These are phyloP conservation scores for Flueggea neowawraea DNA, from an alignment of 441 rosid species.

Conservation along the genomic window DNA sequence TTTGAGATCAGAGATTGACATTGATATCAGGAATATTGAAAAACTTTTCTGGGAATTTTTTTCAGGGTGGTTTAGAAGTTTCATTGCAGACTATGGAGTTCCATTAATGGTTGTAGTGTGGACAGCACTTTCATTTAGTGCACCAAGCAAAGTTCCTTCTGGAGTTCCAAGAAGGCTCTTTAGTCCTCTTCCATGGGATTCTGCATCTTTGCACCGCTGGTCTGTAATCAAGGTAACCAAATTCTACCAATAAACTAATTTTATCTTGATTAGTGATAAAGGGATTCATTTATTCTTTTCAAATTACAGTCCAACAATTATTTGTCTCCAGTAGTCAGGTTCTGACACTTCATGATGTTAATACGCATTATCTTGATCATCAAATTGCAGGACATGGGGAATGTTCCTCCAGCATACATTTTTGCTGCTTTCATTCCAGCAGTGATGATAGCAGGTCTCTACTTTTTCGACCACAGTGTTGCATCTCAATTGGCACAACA, in stretches of 20 bases:
- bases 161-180: slow-evolving; percentile 57
- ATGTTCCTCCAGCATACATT: slow-evolving; percentile 36
- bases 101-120: slow-evolving; percentile 48
- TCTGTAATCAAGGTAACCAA: slow-evolving; percentile 39
- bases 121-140: slow-evolving; percentile 42
- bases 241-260: not conserved
- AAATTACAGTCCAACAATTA: no score
- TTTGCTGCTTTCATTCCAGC: slow-evolving; percentile 50
- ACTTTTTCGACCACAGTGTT: slow-evolving; percentile 60
- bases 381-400: slow-evolving; percentile 50
- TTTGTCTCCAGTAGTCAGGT: no score
- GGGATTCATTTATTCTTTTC: no score
- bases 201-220: slow-evolving; percentile 47
- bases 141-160: slow-evolving; percentile 37
- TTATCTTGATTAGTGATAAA: not conserved
- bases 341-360: not conserved
- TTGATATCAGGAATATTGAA: not conserved
- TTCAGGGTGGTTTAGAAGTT: slow-evolving; percentile 41
- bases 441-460: slow-evolving; percentile 55
- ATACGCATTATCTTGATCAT: not conserved
- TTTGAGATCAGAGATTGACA: not conserved
- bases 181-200: slow-evolving; percentile 51
- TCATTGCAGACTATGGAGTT: slow-evolving; percentile 56
- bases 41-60: not conserved
- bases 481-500: slow-evolving; percentile 64